Evolutionary conservation across 257 asterid species (phyloP).

Genomic region (Buddleja alternifolia): DNA sequence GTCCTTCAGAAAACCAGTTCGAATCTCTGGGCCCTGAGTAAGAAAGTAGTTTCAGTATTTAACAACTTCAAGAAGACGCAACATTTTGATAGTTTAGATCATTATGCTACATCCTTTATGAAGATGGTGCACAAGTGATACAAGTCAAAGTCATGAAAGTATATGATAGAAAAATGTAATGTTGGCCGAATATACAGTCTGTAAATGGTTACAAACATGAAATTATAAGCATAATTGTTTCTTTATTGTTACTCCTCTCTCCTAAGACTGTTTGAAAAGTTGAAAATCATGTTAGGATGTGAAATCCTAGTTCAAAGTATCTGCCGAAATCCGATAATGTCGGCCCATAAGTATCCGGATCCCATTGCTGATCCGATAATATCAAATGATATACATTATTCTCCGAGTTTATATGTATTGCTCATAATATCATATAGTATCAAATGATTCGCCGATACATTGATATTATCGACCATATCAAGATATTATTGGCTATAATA

Average conservation of each 20-base stretch:
- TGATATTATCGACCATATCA: no score
- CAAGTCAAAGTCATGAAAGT: constrained; percentile 1
- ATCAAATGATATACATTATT: no score
- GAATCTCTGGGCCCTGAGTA: constrained; percentile 82
- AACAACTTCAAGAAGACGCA: constrained; percentile 3
- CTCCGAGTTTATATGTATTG: no score
- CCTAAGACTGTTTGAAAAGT: neutral
- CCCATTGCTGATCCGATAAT: no score
- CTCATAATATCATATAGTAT: no score
- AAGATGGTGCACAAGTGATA: neutral
- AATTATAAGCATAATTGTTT: neutral
- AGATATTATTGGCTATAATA: no score
- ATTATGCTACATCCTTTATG: neutral
- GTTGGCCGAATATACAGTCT: neutral
- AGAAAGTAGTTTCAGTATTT: constrained; percentile 18
- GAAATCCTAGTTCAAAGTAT: no score
- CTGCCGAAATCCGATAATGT: no score
- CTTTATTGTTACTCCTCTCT: neutral
- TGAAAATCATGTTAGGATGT: neutral
- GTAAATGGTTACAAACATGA: neutral
- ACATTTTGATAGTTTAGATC: neutral
- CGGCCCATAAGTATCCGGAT: no score
- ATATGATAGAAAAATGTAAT: neutral
- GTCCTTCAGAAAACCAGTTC: constrained; percentile 79
- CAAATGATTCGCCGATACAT: no score